Evolutionary conservation across 1,284 basidiomycete genomes (phyloP), one percentile per base, ranked within the genome.

Genomic region (Agroathelia rolfsii): DNA sequence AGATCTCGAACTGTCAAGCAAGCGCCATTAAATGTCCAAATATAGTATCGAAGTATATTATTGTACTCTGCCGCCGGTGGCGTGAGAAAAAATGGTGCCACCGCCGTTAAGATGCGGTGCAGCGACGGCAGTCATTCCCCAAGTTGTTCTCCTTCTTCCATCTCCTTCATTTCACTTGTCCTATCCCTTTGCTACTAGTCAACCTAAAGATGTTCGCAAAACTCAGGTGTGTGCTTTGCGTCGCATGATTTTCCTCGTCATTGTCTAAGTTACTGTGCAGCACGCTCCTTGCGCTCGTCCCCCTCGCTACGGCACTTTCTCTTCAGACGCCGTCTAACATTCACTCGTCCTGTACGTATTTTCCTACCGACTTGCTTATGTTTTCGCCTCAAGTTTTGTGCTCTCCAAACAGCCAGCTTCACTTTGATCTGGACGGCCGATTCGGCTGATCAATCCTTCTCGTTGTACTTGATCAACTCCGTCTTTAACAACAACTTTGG

Each of bases 301-400:
- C 76, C 36, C 52, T 72, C 32, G 68, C 62, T 23, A 57, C 64
- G 13, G 72, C 67, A 18, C 42, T 78, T 24, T 59, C 54, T 7
- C 43, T 80, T 23, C 33, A 52, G 19, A 42, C 56, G 0, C 68
- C 66, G 2, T 43, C 39, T 13, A 41, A 41, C n/a, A 42, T 51
- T 8, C 56, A 51, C 5, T 55, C 52, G 3, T 60, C 55, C 24
- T 55, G 55, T 0, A 0, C 32, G 0, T 46, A n/a, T n/a, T n/a
- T n/a, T n/a, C n/a, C n/a, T n/a, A n/a, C n/a, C n/a, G n/a, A n/a
- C n/a, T n/a, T n/a, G n/a, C n/a, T n/a, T n/a, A n/a, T n/a, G n/a
- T n/a, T n/a, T n/a, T n/a, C n/a, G n/a, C n/a, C n/a, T n/a, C n/a
- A n/a, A n/a, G n/a, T n/a, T n/a, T n/a, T n/a, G n/a, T n/a, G n/a